Evolutionary conservation across 768 basidiomycete species (phyloP).

Genomic region (Hysterangium stoloniferum): DNA sequence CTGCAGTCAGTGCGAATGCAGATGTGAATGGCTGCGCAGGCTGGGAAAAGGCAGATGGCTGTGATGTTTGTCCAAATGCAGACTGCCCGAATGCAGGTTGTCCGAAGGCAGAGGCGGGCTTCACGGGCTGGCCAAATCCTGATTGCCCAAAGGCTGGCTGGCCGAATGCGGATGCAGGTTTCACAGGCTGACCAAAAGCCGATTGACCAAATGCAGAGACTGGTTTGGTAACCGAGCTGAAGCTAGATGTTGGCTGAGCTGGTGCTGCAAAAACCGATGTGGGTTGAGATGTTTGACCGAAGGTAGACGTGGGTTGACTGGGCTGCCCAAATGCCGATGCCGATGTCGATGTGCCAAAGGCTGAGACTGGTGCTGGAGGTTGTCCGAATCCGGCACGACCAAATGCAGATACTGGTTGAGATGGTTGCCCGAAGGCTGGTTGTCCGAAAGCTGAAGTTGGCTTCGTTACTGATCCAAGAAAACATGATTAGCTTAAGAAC

Average conservation of each 20-base stretch:
- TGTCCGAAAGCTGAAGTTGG: too few species aligned
- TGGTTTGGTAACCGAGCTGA: constrained; percentile 27
- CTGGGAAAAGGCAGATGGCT: too few species aligned
- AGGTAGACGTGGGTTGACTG: constrained; percentile 25
- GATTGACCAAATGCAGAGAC: constrained; percentile 22
- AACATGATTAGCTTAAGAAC: too few species aligned
- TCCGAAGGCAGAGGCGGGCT: too few species aligned
- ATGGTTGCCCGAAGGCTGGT: too few species aligned
- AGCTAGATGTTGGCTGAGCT: too few species aligned
- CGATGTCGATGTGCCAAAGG: not conserved
- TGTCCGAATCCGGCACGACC: constrained; percentile 1
- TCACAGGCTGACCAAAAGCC: constrained; percentile 22
- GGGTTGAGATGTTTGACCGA: constrained; percentile 21
- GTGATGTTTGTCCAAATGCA: too few species aligned
- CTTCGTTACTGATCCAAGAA: constrained; percentile 15
- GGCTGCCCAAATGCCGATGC: constrained; percentile 17
- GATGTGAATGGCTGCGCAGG: constrained; percentile 17
- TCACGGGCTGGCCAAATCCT: too few species aligned
- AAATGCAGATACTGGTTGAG: constrained; percentile 11
- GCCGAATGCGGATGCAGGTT: constrained; percentile 29
- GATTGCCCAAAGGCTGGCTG: too few species aligned
- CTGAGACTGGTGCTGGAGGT: not conserved
- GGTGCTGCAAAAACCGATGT: too few species aligned
- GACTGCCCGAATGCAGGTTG: too few species aligned
- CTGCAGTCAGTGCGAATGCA: not conserved